These are phyloP conservation scores for Castanopsis chinensis DNA, from an alignment of 306 rosid genomes.

Conservation along the genomic window DNA sequence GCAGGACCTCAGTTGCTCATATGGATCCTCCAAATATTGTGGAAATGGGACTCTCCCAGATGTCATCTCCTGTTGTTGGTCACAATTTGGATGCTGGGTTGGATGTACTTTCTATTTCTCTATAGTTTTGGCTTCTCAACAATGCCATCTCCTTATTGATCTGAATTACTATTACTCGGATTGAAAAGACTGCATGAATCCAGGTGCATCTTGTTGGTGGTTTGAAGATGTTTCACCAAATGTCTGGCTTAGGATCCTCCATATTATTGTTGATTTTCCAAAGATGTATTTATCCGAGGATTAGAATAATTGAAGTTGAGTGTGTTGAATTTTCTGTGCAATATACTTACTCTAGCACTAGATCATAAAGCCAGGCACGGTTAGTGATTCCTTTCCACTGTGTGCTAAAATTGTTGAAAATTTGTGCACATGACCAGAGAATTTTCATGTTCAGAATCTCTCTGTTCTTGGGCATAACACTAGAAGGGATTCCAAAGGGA, in stretches of 20 bases:
- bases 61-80: slow-evolving; percentile 47
- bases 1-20: slow-evolving; percentile 72
- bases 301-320: too few relatives aligned
- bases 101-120: too few relatives aligned
- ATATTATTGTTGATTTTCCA: too few relatives aligned
- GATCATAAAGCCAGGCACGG: slow-evolving; percentile 38
- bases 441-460: slow-evolving; percentile 64
- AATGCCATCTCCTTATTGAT: not conserved
- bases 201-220: slow-evolving; percentile 32
- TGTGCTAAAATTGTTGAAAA: slow-evolving; percentile 55
- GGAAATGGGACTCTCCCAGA: slow-evolving; percentile 69
- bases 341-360: not conserved
- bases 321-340: too few relatives aligned
- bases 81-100: slow-evolving; percentile 29
- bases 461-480: slow-evolving; percentile 6
- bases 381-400: slow-evolving; percentile 68
- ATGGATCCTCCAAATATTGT: slow-evolving; percentile 74
- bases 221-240: too few relatives aligned
- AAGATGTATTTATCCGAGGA: too few relatives aligned
- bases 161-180: not conserved
- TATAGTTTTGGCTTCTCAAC: slow-evolving; percentile 1
- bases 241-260: too few relatives aligned
- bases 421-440: slow-evolving; percentile 54
- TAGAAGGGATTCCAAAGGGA: too few relatives aligned
- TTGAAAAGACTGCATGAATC: slow-evolving; percentile 17